phyloP scores from a whole-genome alignment of 768 basidiomycete genomes.

The Termitomyces sp. region DNA sequence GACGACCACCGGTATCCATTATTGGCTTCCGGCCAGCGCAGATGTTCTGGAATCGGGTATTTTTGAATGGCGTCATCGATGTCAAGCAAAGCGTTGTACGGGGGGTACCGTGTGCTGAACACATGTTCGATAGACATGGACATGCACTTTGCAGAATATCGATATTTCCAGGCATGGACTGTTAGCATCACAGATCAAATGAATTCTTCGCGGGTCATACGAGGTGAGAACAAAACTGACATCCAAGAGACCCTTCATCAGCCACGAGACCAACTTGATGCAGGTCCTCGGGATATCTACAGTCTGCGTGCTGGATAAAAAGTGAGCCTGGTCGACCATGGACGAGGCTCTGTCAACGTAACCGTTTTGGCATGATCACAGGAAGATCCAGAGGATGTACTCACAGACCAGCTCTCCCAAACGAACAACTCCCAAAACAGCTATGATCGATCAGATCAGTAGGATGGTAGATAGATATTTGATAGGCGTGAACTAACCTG shows the following conservation, averaged over 20 bases:
- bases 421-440: conserved; percentile 54
- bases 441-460: conserved; percentile 14
- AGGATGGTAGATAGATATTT: not conserved
- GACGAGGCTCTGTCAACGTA: conserved; percentile 35
- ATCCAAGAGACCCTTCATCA: conserved; percentile 37
- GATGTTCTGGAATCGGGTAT: conserved; percentile 41
- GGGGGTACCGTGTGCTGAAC: conserved; percentile 32
- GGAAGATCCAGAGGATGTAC: conserved; percentile 11
- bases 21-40: conserved; percentile 36
- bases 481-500: conserved; percentile 16
- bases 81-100: conserved; percentile 43
- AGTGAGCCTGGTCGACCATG: conserved; percentile 49
- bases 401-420: conserved; percentile 47
- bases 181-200: not conserved
- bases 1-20: conserved; percentile 34
- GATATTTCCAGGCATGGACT: conserved; percentile 45
- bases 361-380: not conserved
- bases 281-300: conserved; percentile 46
- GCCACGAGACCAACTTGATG: conserved; percentile 25
- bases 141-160: conserved; percentile 43
- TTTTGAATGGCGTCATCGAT: conserved; percentile 50
- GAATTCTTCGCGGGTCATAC: not conserved
- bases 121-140: conserved; percentile 39
- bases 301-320: conserved; percentile 45
- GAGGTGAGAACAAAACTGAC: conserved; percentile 28